These are phyloP conservation scores for Fagopyrum esculentum DNA, from an alignment of 148 eudicot genomes.

Conservation along the genomic window DNA sequence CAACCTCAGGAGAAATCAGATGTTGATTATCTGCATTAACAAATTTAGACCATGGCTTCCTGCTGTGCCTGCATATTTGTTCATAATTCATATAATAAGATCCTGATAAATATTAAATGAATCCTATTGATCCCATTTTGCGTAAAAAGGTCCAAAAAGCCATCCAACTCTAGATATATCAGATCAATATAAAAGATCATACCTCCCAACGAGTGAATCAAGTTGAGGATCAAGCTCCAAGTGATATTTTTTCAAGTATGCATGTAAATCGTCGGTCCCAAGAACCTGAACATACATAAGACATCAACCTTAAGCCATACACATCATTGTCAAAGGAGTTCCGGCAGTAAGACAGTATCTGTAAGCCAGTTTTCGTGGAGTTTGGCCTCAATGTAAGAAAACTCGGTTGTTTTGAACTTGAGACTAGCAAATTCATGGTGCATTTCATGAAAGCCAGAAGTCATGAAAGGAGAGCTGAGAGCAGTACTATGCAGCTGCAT, in stretches of 20 bases:
- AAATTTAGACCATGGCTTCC: slow-evolving; percentile 97
- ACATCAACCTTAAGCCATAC: not conserved
- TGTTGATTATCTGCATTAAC: slow-evolving; percentile 88
- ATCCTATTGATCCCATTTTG: not conserved
- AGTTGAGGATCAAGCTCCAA: slow-evolving; percentile 75
- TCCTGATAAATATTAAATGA: not conserved
- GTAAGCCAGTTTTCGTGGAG: not conserved
- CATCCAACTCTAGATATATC: not conserved
- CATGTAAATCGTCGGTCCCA: slow-evolving; percentile 79
- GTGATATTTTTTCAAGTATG: slow-evolving; percentile 61
- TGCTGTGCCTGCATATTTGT: slow-evolving; percentile 62
- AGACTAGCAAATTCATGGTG: not conserved
- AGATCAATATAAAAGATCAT: not conserved
- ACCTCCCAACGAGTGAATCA: slow-evolving; percentile 88
- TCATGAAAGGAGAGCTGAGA: not conserved
- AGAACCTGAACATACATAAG: slow-evolving; percentile 44
- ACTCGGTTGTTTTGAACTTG: not conserved
- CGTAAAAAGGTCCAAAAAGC: not conserved
- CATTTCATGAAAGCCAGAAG: not conserved
- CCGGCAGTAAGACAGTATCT: not conserved
- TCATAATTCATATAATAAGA: not conserved
- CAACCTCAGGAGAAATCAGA: slow-evolving; percentile 90
- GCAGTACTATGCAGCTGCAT: not conserved
- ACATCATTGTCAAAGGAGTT: not conserved
- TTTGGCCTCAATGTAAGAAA: slow-evolving; percentile 1